A percentile compares a stretch with the other conserved stretches of the same genome.
phyloP scores from a whole-genome alignment of 1,284 basidiomycete species.

The Ustilago xerochloae region DNA sequence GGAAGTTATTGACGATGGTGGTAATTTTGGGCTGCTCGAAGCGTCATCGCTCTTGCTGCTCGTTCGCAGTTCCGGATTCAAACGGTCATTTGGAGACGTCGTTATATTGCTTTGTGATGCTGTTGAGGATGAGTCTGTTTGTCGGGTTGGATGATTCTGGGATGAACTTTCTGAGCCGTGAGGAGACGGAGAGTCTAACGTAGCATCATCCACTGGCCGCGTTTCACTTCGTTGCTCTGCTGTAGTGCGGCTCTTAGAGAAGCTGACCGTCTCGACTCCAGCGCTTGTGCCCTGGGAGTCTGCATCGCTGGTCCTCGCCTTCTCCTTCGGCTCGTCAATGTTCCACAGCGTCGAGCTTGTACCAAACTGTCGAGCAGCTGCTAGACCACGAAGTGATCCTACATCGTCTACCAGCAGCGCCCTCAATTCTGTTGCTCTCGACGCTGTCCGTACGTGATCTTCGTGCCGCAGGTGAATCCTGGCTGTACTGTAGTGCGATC shows the following conservation, averaged over 20 bases:
- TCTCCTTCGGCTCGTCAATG: constrained; percentile 7
- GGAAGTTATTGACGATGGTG: not conserved
- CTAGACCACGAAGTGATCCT: not conserved
- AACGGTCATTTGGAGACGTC: not conserved
- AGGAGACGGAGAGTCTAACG: too few relatives aligned
- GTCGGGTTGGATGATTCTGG: not conserved
- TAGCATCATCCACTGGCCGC: too few relatives aligned
- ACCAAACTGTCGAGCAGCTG: not conserved
- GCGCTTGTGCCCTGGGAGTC: not conserved
- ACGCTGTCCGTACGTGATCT: too few relatives aligned
- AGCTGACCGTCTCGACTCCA: not conserved
- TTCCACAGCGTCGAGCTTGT: constrained; percentile 4
- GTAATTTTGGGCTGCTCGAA: not conserved
- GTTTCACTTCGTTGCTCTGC: not conserved
- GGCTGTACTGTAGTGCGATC: not conserved
- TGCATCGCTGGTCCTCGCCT: not conserved
- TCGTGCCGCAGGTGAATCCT: not conserved
- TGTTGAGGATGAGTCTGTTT: not conserved
- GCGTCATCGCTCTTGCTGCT: not conserved
- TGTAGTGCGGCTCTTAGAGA: not conserved
- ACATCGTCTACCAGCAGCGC: not conserved
- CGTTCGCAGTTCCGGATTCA: not conserved
- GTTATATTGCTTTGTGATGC: not conserved
- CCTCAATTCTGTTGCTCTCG: too few relatives aligned
- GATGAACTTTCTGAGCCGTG: not conserved